A percentile compares a stretch with the other conserved stretches of the same genome.
These are phyloP conservation scores for Auriscalpium vulgare DNA, from an alignment of 768 basidiomycete genomes.

Conservation along the genomic window DNA sequence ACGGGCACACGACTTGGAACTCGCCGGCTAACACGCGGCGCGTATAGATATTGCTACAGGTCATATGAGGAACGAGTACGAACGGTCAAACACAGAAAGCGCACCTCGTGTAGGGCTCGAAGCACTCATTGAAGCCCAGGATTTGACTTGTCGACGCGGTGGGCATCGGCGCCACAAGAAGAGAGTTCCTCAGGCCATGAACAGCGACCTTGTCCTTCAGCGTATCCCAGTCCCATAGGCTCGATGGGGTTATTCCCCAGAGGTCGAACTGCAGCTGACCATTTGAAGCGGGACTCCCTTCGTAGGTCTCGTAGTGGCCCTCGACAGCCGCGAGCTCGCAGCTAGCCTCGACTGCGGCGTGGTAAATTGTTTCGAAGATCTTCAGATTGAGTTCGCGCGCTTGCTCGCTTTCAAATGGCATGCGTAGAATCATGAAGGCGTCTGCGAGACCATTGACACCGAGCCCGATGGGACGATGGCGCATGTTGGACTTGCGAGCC, in stretches of 20 bases:
- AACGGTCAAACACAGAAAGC: slow-evolving; percentile 7
- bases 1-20: slow-evolving; percentile 98
- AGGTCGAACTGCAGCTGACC: slow-evolving; percentile 92
- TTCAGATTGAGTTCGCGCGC: slow-evolving; percentile 87
- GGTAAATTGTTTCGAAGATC: slow-evolving; percentile 99
- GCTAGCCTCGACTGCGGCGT: slow-evolving; percentile 87
- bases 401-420: slow-evolving; percentile 88
- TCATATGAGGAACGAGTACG: neutral
- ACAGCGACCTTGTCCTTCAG: slow-evolving; percentile 81
- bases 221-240: slow-evolving; percentile 88
- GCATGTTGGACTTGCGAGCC: slow-evolving; percentile 89
- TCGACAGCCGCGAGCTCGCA: slow-evolving; percentile 74
- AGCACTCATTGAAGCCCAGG: slow-evolving; percentile 96
- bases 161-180: slow-evolving; percentile 95
- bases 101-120: slow-evolving; percentile 94
- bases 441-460: slow-evolving; percentile 98
- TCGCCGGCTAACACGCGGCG: slow-evolving; percentile 98
- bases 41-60: slow-evolving; percentile 87
- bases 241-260: slow-evolving; percentile 84
- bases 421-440: slow-evolving; percentile 92
- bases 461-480: slow-evolving; percentile 94
- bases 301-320: slow-evolving; percentile 84
- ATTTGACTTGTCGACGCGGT: slow-evolving; percentile 99
- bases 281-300: slow-evolving; percentile 82
- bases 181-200: slow-evolving; percentile 82